A percentile compares a stretch with the other conserved stretches of the same genome.
Evolutionary conservation across 345 rosid genomes (phyloP).

Genomic region (Hirschfeldia incana): DNA sequence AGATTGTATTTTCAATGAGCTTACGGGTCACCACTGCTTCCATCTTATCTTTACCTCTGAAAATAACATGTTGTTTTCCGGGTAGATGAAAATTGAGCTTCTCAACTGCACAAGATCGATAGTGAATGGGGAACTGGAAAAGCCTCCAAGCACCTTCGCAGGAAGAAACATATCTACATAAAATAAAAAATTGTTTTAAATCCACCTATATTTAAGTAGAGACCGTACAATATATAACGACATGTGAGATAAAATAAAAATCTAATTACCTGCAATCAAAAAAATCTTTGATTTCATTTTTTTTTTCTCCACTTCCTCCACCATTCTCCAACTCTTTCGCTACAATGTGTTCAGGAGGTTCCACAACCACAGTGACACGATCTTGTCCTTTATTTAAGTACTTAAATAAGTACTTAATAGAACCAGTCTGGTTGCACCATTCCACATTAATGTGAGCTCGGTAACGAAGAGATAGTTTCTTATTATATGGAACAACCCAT

Average conservation of each 20-base stretch:
- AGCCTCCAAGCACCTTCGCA: background rate
- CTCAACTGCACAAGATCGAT: background rate
- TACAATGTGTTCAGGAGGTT: background rate
- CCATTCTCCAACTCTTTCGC: too few species aligned
- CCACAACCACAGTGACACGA: background rate
- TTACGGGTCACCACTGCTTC: background rate
- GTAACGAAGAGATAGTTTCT: too few species aligned
- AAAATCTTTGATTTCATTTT: background rate
- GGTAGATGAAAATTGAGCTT: background rate
- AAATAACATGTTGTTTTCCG: background rate
- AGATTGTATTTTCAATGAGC: background rate
- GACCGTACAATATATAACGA: too few species aligned
- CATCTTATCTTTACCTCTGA: background rate
- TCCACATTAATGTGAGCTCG: too few species aligned
- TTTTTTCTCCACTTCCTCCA: background rate
- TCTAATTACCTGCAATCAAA: background rate
- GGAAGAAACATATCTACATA: background rate
- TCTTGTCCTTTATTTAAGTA: background rate
- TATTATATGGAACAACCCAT: background rate
- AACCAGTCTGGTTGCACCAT: too few species aligned
- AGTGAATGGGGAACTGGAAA: background rate
- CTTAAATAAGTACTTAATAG: background rate
- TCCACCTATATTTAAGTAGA: too few species aligned
- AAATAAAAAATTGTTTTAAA: too few species aligned
- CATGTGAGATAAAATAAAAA: background rate